Percentiles rank a stretch among this genome's conserved stretches.
phyloP scores from a whole-genome alignment of 2,329 filamentous ascomycete genomes.

The Hymenoscyphus fructigenus region DNA sequence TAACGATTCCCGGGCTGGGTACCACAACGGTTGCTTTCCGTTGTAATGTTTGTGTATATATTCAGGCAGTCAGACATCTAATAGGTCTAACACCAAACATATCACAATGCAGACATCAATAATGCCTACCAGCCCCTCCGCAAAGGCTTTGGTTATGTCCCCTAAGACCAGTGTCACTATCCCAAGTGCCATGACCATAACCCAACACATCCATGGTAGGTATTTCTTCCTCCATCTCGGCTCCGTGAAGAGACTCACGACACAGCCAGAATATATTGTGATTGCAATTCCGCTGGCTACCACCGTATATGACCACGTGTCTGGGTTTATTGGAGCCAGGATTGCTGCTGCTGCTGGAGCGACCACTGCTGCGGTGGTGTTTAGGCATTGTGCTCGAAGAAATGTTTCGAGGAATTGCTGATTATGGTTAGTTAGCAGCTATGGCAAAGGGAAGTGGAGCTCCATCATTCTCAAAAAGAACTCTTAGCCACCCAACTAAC shows the following conservation, averaged over 20 bases:
- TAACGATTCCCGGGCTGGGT: too few species aligned
- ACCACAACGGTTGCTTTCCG: too few species aligned
- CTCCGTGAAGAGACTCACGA: neutral
- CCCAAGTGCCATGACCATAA: neutral
- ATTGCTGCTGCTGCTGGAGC: too few species aligned
- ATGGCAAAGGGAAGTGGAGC: neutral
- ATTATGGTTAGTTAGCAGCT: neutral
- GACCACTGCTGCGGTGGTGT: too few species aligned
- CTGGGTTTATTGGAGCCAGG: too few species aligned
- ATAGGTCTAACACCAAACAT: neutral
- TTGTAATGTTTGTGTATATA: too few species aligned
- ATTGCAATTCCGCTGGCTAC: neutral
- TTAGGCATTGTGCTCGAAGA: neutral
- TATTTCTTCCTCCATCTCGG: neutral
- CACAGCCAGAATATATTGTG: neutral
- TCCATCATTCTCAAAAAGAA: too few species aligned
- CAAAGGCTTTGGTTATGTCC: neutral
- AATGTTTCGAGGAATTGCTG: neutral
- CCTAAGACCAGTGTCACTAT: neutral
- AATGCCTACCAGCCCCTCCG: neutral
- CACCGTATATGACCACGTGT: too few species aligned
- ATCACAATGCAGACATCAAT: neutral
- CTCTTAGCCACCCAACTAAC: neutral
- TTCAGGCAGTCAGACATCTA: too few species aligned
- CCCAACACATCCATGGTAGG: neutral